Percentiles rank a stretch among this genome's conserved stretches.
phyloP scores from a whole-genome alignment of 495 filamentous ascomycete species.

The Penicillium cinerascens region DNA sequence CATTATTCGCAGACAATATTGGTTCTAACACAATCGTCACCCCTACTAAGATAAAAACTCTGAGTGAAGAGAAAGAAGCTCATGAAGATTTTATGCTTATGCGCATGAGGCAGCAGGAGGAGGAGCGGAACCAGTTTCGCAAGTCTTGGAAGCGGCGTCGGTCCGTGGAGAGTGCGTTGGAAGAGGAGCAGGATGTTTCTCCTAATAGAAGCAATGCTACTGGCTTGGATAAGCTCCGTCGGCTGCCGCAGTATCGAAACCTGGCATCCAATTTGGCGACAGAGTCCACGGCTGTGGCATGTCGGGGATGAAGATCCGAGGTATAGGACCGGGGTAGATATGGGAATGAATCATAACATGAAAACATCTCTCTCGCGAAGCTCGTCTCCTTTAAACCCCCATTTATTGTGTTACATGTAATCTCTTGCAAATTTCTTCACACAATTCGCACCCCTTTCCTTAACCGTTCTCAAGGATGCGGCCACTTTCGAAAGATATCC shows the following conservation, averaged over 20 bases:
- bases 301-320: slow-evolving; percentile 7
- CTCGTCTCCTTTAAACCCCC: neutral
- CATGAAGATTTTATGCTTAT: slow-evolving; percentile 33
- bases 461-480: slow-evolving; percentile 7
- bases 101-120: slow-evolving; percentile 36
- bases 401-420: neutral
- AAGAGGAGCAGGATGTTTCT: neutral
- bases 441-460: neutral
- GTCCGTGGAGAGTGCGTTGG: slow-evolving; percentile 7
- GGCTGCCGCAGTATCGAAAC: slow-evolving; percentile 15
- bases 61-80: slow-evolving; percentile 41
- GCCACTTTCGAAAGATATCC: slow-evolving; percentile 34
- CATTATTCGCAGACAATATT: neutral
- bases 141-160: slow-evolving; percentile 35
- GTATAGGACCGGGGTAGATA: neutral
- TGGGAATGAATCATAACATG: neutral
- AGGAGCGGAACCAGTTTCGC: slow-evolving; percentile 40
- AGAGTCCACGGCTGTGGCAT: slow-evolving; percentile 12
- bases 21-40: slow-evolving; percentile 6
- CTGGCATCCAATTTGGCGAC: slow-evolving; percentile 8
- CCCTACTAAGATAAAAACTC: slow-evolving; percentile 27
- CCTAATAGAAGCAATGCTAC: neutral
- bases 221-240: slow-evolving; percentile 14
- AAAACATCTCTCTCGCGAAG: neutral
- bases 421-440: neutral